Base-by-base conservation (phyloP, 306 rosid species). In the Ceratonia siliqua region DNA sequence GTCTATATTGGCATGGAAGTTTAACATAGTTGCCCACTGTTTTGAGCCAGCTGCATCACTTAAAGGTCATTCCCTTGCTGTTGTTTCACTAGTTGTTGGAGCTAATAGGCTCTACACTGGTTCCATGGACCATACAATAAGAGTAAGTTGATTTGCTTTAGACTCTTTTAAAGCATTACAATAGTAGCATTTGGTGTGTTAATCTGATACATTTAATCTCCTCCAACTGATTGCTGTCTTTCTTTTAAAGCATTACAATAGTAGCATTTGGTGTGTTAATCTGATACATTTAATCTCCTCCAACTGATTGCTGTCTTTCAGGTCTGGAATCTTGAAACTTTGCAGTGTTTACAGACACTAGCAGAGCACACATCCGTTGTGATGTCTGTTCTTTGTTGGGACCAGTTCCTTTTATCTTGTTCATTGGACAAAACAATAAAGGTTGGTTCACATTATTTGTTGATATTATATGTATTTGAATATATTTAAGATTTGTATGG, bases 311-410 rank as follows among this genome's bases (percentile, higher is more conserved):
- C 73, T 42, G 69, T 77, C 54, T 76, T 89, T 77, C 82, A 94
- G 98, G 91, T 94, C 38, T 94, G 97, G 98, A 89, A 81, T 84
- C 89, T 94, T 57, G 97, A 91, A 83, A 89, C 89, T 11, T 85
- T 91, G 84, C 96, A 94, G 77, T 94, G 98, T 80, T 18, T 94
- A 72, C 98, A 94, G 83, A 94, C 96, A 38, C 83, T 94, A 45
- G 82, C 91, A 42, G 97, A 86, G 74, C 98, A 94, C 76, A 89
- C 87, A 20, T 80, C 96, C 15, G 98, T 94, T 68, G 98, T 94
- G 73, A 94, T 91, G 98, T 94, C 98, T 73, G 83, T 94, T 80
- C 97, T 94, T 79, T 91, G 92, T 81, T 94, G 97, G 97, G 97
- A 94, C 22, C 98, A 94, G 82, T 94, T 89, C 72, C 94, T 94